Evolutionary conservation across 352 stramenopile genomes (phyloP), one percentile per base, ranked within the genome.

Genomic region (Peronospora tabacina): DNA sequence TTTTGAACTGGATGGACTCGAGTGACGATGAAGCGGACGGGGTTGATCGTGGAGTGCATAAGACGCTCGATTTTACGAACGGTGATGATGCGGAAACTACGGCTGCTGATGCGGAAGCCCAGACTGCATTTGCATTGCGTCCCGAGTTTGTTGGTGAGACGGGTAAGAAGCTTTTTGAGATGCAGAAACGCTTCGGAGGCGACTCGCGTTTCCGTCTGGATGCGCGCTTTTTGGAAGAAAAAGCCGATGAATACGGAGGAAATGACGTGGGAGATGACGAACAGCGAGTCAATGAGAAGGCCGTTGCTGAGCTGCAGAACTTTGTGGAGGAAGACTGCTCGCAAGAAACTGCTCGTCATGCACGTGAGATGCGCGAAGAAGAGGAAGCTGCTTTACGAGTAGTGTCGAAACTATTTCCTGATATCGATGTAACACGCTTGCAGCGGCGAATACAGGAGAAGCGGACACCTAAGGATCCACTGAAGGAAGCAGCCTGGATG

Each of bases 401-500:
- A 8, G 63, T 91, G 17, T 66, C 63, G 0, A 67, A 68, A 38
- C 48, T 91, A 0, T 89, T 85, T 28, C 73, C 80, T 1, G 75
- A 87, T 29, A 46, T 91, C 9, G 70, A 91, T 17, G 55, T 91
- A 8, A 76, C 73, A 2, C 73, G 66, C 26, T 72, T 87, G 62
- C 69, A 82, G 52, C 61, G 74, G 26, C 58, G 64, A 10, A 42
- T 85, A 51, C 62, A 66, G 22, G 54, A 72, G 2, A 50, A 60
- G 19, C 63, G 76, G 22, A 43, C 60, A 19, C 68, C 70, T 5
- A 82, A 84, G 50, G 73, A 84, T 28, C 69, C 69, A 29, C 64
- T 85, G 16, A 85, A 85, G 52, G 72, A 89, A 53, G 75, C 78
- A 3, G 73, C 72, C n/a, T 89, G 78, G 77, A 87, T 89, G 78